Conservation (phyloP, 2,329 filamentous ascomycete genomes). For the Trichothecium sympodiale region DNA sequence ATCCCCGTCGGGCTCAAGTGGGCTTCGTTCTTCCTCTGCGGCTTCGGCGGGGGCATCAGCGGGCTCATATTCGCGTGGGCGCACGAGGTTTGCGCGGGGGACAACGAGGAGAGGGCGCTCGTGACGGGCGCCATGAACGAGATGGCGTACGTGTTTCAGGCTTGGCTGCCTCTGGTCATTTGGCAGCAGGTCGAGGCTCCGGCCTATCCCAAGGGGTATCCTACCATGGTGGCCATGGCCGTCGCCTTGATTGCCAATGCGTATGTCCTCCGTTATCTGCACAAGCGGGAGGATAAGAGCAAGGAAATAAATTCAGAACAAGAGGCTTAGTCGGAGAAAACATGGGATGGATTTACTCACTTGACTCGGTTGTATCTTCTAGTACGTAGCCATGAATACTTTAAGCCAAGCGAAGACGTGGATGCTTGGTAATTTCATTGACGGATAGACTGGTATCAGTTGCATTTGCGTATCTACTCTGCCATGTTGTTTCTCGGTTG, state of each 20-base stretch:
- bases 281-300: slow-evolving; percentile 36
- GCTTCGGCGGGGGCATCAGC: slow-evolving; percentile 36
- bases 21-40: slow-evolving; percentile 47
- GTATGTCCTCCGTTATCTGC: slow-evolving; percentile 33
- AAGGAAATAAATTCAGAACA: too few species aligned
- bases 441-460: too few species aligned
- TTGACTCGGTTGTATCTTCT: too few species aligned
- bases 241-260: slow-evolving; percentile 37
- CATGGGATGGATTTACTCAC: too few species aligned
- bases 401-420: too few species aligned
- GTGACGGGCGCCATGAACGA: slow-evolving; percentile 58
- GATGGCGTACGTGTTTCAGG: slow-evolving; percentile 58
- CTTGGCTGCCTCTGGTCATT: slow-evolving; percentile 55
- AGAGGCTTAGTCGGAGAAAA: too few species aligned
- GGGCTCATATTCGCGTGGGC: slow-evolving; percentile 37
- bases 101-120: slow-evolving; percentile 54
- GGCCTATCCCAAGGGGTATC: slow-evolving; percentile 47
- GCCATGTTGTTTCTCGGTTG: too few species aligned
- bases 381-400: too few species aligned
- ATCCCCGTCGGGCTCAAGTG: slow-evolving; percentile 47
- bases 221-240: slow-evolving; percentile 40
- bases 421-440: too few species aligned
- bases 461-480: too few species aligned
- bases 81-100: slow-evolving; percentile 36
- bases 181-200: slow-evolving; percentile 57